phyloP scores from a whole-genome alignment of 805 yeast genomes.

The Schizosaccharomyces pombe region ASM294v3 CU329670.1:1299501-1300000 shows the following conservation, averaged over 20 bases:
- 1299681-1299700: not conserved
- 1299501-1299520: not conserved
- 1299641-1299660: not conserved
- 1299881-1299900: no score
- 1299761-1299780: not conserved
- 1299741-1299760: not conserved
- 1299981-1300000: no score
- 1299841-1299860: no score
- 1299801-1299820: no score
- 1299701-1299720: not conserved
- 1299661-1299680: not conserved
- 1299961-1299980: no score
- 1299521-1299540: not conserved
- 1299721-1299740: not conserved
- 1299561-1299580: slow-evolving; percentile 1
- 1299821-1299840: no score
- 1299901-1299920: no score
- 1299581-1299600: not conserved
- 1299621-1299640: not conserved
- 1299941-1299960: no score
- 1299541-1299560: slow-evolving; percentile 1
- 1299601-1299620: not conserved
- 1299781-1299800: no score
- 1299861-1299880: no score
- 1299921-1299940: no score